These are phyloP conservation scores for Dysphania ambrosioides DNA, from an alignment of 148 eudicot species.

Conservation along the genomic window DNA sequence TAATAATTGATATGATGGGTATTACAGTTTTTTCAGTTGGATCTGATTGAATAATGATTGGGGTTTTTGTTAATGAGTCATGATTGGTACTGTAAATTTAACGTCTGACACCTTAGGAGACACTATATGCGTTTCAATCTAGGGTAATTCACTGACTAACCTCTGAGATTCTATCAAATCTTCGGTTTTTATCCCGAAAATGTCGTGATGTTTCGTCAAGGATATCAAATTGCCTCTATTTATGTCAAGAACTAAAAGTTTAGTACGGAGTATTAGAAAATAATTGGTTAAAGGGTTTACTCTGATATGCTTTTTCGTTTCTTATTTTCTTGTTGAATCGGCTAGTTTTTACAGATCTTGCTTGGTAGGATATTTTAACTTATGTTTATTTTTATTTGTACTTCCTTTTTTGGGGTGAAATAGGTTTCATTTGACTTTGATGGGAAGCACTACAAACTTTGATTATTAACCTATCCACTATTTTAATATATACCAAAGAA, in stretches of 20 bases:
- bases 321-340: neutral
- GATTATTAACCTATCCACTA: neutral
- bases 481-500: too few species aligned
- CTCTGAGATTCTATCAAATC: neutral
- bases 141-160: neutral
- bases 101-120: neutral
- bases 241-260: neutral
- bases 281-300: neutral
- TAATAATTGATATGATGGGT: neutral
- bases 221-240: neutral
- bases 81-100: neutral
- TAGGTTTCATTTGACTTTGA: neutral
- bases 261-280: neutral
- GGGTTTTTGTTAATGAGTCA: neutral
- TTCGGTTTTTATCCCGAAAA: neutral
- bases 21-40: neutral
- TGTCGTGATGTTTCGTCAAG: neutral
- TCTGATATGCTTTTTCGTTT: neutral
- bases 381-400: neutral
- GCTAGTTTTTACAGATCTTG: too few species aligned
- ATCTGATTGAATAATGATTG: neutral
- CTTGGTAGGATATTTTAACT: too few species aligned
- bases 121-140: neutral
- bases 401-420: too few species aligned
- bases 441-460: neutral